These are phyloP conservation scores for Histomonas meleagridis DNA, from an alignment of 208 protist species.

Conservation along the genomic window DNA sequence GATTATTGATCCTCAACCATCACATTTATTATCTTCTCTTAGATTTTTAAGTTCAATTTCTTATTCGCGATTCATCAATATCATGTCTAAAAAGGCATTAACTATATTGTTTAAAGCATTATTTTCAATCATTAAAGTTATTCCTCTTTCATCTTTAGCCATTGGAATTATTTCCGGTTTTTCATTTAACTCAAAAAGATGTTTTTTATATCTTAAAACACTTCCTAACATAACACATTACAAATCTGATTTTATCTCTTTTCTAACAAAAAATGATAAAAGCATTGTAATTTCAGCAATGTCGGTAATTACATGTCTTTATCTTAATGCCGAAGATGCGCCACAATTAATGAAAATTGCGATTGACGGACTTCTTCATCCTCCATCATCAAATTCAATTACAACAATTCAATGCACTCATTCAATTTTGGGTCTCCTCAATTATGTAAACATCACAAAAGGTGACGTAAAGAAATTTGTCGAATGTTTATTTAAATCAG, in stretches of 20 bases:
- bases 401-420: too few relatives aligned
- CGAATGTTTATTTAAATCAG: too few relatives aligned
- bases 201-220: neutral
- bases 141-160: neutral
- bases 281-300: neutral
- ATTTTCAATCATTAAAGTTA: neutral
- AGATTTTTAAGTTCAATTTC: neutral
- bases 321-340: neutral
- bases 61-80: neutral
- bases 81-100: neutral
- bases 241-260: neutral
- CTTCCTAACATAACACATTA: neutral
- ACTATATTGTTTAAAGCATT: neutral
- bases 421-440: too few relatives aligned
- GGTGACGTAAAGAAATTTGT: too few relatives aligned
- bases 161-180: neutral
- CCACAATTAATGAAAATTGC: neutral
- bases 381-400: neutral
- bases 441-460: too few relatives aligned
- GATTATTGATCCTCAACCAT: constrained; percentile 5
- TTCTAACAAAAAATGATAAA: neutral
- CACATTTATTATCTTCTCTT: neutral
- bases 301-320: neutral
- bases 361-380: neutral
- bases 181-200: neutral